phyloP scores from a whole-genome alignment of 768 basidiomycete genomes.

The Podaxis rugospora region DNA sequence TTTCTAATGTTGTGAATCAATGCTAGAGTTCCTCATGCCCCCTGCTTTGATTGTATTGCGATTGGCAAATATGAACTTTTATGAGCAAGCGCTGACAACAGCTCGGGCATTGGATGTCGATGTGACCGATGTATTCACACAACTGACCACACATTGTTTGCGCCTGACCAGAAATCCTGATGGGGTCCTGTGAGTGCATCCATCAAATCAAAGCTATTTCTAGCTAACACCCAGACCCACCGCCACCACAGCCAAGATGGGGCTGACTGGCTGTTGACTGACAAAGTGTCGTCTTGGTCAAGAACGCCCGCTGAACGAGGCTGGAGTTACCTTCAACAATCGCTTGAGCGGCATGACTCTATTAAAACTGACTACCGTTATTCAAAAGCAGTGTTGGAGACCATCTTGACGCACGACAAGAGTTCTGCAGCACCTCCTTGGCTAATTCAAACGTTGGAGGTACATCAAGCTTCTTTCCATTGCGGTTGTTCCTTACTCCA shows the following conservation, averaged over 20 bases:
- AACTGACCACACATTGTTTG: slow-evolving; percentile 75
- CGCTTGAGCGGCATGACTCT: slow-evolving; percentile 75
- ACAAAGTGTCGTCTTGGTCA: slow-evolving; percentile 78
- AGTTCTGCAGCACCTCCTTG: slow-evolving; percentile 70
- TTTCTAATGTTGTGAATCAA: slow-evolving; percentile 7
- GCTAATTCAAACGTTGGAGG: slow-evolving; percentile 76
- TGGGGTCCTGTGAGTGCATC: slow-evolving; percentile 45
- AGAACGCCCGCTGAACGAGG: slow-evolving; percentile 77
- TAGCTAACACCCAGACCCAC: slow-evolving; percentile 11
- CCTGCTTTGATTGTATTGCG: slow-evolving; percentile 68
- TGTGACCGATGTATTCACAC: slow-evolving; percentile 81
- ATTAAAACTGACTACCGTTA: slow-evolving; percentile 70
- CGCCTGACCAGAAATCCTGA: slow-evolving; percentile 65
- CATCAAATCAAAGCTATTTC: slow-evolving; percentile 8
- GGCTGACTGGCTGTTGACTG: slow-evolving; percentile 80
- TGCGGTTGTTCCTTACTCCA: not conserved
- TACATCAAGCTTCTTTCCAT: slow-evolving; percentile 22
- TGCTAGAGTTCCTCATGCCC: slow-evolving; percentile 48
- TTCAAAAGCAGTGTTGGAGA: slow-evolving; percentile 71
- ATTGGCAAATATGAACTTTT: slow-evolving; percentile 73
- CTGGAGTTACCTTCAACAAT: slow-evolving; percentile 84
- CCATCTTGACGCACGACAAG: slow-evolving; percentile 64
- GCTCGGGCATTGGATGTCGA: slow-evolving; percentile 77
- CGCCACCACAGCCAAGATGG: slow-evolving; percentile 50
- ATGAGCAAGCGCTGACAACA: slow-evolving; percentile 73